Evolutionary conservation across 345 rosid genomes (phyloP).

Genomic region (Xanthoceras sorbifolium): DNA sequence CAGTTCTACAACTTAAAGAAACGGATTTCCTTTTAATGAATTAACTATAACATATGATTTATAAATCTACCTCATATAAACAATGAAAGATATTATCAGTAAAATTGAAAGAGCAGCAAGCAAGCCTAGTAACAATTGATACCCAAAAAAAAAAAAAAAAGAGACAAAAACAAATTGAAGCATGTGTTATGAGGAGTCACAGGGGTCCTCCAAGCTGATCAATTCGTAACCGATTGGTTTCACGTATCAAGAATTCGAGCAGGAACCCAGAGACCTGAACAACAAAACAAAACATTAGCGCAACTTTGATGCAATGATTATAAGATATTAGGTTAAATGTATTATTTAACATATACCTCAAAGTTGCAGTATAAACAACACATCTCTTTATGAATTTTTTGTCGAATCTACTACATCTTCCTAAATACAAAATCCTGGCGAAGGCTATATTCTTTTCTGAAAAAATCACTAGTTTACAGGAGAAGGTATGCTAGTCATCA

Average conservation of each 20-base stretch:
- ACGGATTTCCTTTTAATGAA: not conserved
- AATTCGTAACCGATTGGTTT: not conserved
- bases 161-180: not conserved
- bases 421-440: constrained; percentile 7
- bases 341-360: not conserved
- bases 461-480: constrained; percentile 13
- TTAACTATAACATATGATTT: not conserved
- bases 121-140: not conserved
- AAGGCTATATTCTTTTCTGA: not conserved
- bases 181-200: not conserved
- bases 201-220: not conserved
- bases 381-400: not conserved
- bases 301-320: not conserved
- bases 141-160: not conserved
- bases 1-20: too few species aligned
- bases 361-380: not conserved
- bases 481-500: not conserved
- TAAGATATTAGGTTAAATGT: not conserved
- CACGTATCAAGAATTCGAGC: not conserved
- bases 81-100: not conserved
- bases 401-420: not conserved
- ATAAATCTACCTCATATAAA: not conserved
- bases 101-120: not conserved
- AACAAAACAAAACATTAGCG: not conserved
- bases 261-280: constrained; percentile 2